phyloP scores from a whole-genome alignment of 495 filamentous ascomycete species.

The Lophiostoma macrostomum region DNA sequence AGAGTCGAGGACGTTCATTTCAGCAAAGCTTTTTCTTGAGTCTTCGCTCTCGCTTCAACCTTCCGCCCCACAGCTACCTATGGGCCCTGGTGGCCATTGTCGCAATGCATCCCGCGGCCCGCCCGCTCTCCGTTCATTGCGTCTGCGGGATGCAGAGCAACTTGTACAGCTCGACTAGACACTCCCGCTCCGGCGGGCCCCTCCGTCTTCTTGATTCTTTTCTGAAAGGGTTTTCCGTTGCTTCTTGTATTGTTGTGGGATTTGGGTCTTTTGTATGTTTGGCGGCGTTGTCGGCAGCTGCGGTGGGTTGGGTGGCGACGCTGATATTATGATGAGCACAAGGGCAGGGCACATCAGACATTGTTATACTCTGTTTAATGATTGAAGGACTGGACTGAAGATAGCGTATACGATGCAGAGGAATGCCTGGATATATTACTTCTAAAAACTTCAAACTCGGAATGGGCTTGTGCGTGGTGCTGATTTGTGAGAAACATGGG shows the following conservation, averaged over 20 bases:
- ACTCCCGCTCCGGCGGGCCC: background rate
- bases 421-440: background rate
- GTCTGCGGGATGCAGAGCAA: background rate
- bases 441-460: too few relatives aligned
- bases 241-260: background rate
- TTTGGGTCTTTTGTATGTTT: too few relatives aligned
- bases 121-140: too few relatives aligned
- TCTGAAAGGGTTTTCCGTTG: background rate
- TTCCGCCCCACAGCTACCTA: background rate
- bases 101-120: too few relatives aligned
- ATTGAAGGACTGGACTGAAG: constrained; percentile 1
- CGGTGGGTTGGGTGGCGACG: background rate
- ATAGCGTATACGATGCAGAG: constrained; percentile 1
- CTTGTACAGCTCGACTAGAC: constrained; percentile 3
- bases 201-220: background rate
- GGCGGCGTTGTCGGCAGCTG: too few relatives aligned
- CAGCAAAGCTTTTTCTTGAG: background rate
- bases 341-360: too few relatives aligned
- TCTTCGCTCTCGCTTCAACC: background rate
- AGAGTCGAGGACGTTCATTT: background rate
- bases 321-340: background rate
- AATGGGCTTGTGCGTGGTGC: too few relatives aligned
- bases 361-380: constrained; percentile 10
- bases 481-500: too few relatives aligned
- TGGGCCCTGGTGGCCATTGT: background rate